Percentiles rank a stretch among this genome's conserved stretches.
Conservation (phyloP, 371 early-diverging fungal species). For the Coemansia sp. region DNA sequence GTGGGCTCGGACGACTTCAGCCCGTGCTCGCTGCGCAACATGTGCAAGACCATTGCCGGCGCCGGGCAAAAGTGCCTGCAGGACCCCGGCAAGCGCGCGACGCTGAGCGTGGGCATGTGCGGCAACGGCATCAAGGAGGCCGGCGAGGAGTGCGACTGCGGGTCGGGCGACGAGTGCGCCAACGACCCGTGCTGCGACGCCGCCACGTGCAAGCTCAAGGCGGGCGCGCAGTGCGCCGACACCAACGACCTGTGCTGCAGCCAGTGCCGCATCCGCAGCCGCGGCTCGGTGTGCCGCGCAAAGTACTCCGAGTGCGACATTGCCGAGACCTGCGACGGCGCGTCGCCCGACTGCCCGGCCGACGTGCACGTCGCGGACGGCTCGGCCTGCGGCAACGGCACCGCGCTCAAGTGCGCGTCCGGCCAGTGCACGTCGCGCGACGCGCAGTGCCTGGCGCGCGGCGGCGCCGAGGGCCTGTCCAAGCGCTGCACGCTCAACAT, state of each 20-base stretch:
- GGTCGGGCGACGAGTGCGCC: slow-evolving; percentile 66
- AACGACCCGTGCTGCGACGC: slow-evolving; percentile 81
- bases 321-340: slow-evolving; percentile 78
- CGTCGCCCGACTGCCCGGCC: slow-evolving; percentile 69
- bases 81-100: slow-evolving; percentile 59
- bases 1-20: slow-evolving; percentile 67
- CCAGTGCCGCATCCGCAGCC: slow-evolving; percentile 67
- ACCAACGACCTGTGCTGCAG: slow-evolving; percentile 80
- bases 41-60: slow-evolving; percentile 64
- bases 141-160: slow-evolving; percentile 95
- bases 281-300: slow-evolving; percentile 69
- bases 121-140: slow-evolving; percentile 92
- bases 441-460: slow-evolving; percentile 71
- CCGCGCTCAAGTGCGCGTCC: slow-evolving; percentile 71
- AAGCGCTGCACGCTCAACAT: slow-evolving; percentile 56
- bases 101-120: slow-evolving; percentile 68
- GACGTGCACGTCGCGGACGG: slow-evolving; percentile 71
- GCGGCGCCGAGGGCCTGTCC: slow-evolving; percentile 54
- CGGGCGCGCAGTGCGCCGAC: slow-evolving; percentile 80
- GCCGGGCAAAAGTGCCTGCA: slow-evolving; percentile 31
- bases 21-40: slow-evolving; percentile 71
- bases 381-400: slow-evolving; percentile 56
- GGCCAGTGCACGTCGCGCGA: slow-evolving; percentile 89
- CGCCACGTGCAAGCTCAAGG: slow-evolving; percentile 75
- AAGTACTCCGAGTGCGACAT: slow-evolving; percentile 80